These are phyloP conservation scores for Neonectria sp. DNA, from an alignment of 2,329 filamentous ascomycete genomes.

Conservation along the genomic window DNA sequence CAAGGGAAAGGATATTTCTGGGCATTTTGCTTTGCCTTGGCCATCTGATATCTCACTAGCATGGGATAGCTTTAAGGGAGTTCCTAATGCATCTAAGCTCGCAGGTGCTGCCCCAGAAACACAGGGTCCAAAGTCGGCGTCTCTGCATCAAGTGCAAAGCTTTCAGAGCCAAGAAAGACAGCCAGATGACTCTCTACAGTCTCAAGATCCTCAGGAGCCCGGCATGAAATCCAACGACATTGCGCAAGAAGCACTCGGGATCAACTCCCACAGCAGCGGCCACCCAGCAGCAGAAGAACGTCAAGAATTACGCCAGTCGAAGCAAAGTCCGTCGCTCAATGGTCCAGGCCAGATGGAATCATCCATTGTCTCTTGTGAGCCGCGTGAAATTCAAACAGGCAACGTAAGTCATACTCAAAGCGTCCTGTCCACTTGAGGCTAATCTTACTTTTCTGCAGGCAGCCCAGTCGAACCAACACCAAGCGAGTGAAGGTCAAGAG, in stretches of 20 bases:
- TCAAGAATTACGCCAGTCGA: neutral
- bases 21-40: conserved; percentile 71
- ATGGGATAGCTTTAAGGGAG: neutral
- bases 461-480: neutral
- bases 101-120: too few relatives aligned
- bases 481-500: neutral
- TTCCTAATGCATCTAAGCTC: too few relatives aligned
- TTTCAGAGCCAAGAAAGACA: too few relatives aligned
- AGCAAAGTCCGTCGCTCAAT: neutral
- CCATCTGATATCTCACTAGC: conserved; percentile 50
- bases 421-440: neutral
- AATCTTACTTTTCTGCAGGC: neutral
- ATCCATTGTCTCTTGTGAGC: neutral
- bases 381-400: neutral
- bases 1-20: conserved; percentile 46
- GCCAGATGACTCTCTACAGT: too few relatives aligned
- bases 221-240: neutral
- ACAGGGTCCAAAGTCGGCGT: too few relatives aligned
- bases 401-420: neutral
- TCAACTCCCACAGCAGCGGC: neutral
- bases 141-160: too few relatives aligned
- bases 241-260: neutral
- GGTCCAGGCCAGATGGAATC: neutral
- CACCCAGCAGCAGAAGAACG: neutral
- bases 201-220: too few relatives aligned